phyloP scores from a whole-genome alignment of 306 rosid genomes.

The cucumber (Cucumis sativus) region DNA sequence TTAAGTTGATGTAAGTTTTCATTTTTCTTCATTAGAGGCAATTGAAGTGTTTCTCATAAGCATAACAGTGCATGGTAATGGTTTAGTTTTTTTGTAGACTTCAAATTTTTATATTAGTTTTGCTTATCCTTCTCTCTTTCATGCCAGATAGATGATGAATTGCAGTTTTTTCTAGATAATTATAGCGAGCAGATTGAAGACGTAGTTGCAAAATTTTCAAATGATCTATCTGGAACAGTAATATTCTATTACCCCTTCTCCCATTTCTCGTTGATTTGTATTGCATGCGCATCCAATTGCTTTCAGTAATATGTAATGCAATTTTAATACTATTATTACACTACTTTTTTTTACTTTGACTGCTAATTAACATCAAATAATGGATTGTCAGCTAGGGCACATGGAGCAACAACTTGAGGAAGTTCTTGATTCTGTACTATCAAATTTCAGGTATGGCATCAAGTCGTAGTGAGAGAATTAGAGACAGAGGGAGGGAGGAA shows the following conservation, averaged over 20 bases:
- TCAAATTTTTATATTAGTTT: not conserved
- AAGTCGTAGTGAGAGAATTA: not conserved
- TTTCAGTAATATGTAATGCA: not conserved
- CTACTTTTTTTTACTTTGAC: not conserved
- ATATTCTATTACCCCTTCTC: conserved; percentile 16
- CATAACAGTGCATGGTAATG: not conserved
- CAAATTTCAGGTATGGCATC: conserved; percentile 50
- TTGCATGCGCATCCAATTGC: not conserved
- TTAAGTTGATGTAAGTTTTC: not conserved
- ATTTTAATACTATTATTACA: not conserved
- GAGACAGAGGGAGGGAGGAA: not conserved
- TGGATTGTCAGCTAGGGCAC: conserved; percentile 41
- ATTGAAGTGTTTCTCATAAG: not conserved
- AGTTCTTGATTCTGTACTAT: conserved; percentile 47
- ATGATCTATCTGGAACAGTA: conserved; percentile 49
- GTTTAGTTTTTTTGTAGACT: not conserved
- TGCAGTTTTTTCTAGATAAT: conserved; percentile 41
- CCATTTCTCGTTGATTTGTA: not conserved
- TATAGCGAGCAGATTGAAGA: conserved; percentile 30
- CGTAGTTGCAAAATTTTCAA: conserved; percentile 36
- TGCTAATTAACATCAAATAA: not conserved
- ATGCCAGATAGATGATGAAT: conserved; percentile 38
- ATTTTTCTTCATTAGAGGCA: not conserved
- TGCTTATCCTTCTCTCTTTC: not conserved
- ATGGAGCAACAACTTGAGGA: conserved; percentile 70